A percentile compares a stretch with the other conserved stretches of the same genome.
Conservation (phyloP, 306 rosid genomes). For the Trifolium subterraneum region DNA sequence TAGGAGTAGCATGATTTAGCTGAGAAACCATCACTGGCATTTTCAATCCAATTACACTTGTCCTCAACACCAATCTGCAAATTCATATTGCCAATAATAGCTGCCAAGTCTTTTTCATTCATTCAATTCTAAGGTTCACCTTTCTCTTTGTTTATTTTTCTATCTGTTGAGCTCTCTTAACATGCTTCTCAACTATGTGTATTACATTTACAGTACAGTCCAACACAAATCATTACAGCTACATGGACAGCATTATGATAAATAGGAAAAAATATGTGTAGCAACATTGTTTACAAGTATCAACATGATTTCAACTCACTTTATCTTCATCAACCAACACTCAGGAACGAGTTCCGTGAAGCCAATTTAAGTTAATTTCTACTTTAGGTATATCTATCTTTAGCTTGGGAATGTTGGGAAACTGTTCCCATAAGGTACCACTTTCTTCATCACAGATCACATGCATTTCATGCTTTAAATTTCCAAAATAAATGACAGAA, state of each 20-base stretch:
- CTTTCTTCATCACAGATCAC: constrained; percentile 53
- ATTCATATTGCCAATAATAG: too few species aligned
- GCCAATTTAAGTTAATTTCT: constrained; percentile 46
- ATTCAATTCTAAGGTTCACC: too few species aligned
- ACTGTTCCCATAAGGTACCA: constrained; percentile 32
- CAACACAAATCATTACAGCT: neutral
- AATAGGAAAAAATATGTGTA: neutral
- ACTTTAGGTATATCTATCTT: constrained; percentile 32
- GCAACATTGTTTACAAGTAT: neutral
- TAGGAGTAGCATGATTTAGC: too few species aligned
- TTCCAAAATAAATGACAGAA: constrained; percentile 20
- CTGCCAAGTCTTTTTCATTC: too few species aligned
- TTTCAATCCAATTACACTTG: too few species aligned
- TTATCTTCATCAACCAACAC: constrained; percentile 3
- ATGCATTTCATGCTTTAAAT: neutral
- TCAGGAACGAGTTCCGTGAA: constrained; percentile 33
- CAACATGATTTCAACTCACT: constrained; percentile 3
- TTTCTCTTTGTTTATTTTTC: too few species aligned
- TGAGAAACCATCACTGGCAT: too few species aligned
- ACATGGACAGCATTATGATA: neutral
- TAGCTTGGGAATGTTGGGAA: neutral
- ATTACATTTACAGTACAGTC: neutral
- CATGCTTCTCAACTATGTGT: too few species aligned
- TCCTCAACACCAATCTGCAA: too few species aligned
- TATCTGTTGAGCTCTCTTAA: too few species aligned